phyloP scores from a whole-genome alignment of 2,329 filamentous ascomycete species.

The Ophiostoma sp. region DNA sequence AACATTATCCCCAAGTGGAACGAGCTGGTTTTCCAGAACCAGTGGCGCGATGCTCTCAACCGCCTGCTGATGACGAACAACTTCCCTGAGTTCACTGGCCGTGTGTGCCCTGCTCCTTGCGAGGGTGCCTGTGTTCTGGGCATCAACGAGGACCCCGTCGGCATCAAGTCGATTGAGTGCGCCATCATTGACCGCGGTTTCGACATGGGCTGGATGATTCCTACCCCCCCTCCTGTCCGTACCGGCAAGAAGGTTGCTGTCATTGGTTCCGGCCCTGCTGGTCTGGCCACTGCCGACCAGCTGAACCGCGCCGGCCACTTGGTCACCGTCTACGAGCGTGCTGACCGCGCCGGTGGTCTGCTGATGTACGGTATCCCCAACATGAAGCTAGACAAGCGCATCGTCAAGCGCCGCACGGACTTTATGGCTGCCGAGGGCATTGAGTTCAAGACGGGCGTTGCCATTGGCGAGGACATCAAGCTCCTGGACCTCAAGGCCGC shows the following conservation, averaged over 20 bases:
- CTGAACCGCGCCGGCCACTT: constrained; percentile 86
- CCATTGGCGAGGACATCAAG: constrained; percentile 69
- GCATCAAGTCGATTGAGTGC: constrained; percentile 97
- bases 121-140: constrained; percentile 94
- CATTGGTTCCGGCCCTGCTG: constrained; percentile 87
- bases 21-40: constrained; percentile 66
- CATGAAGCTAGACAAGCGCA: constrained; percentile 98
- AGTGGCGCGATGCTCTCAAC: constrained; percentile 90
- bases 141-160: constrained; percentile 94
- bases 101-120: constrained; percentile 93
- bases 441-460: constrained; percentile 69
- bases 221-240: constrained; percentile 67
- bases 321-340: constrained; percentile 88
- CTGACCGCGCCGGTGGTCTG: constrained; percentile 82
- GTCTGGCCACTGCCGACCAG: constrained; percentile 85
- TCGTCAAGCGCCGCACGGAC: constrained; percentile 90
- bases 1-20: constrained; percentile 99
- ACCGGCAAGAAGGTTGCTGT: constrained; percentile 85
- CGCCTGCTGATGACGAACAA: constrained; percentile 94
- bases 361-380: constrained; percentile 99
- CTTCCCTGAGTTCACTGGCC: constrained; percentile 96
- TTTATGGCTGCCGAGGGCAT: constrained; percentile 90
- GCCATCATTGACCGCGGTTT: constrained; percentile 97
- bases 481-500: constrained; percentile 66
- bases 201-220: constrained; percentile 97